Evolutionary conservation across 192 early-diverging fungal genomes (phyloP).

Genomic region (Thamnidium elegans): DNA sequence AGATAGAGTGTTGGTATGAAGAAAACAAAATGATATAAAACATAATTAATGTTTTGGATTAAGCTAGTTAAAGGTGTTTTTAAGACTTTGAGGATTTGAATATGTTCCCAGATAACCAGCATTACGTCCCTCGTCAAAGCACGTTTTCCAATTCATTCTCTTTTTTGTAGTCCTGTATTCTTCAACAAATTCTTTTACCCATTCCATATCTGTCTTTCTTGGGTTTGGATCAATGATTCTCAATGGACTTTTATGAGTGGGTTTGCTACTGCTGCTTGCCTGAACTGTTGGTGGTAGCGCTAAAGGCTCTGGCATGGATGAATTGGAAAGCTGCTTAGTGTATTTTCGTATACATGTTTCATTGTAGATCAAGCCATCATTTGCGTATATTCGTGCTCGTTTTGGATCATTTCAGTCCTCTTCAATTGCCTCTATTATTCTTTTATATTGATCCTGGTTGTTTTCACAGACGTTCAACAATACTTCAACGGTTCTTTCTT

Average conservation of each 20-base stretch:
- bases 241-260: conserved; percentile 4
- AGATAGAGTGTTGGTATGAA: neutral
- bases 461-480: no score
- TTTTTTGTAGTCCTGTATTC: conserved; percentile 11
- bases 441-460: no score
- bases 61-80: conserved; percentile 14
- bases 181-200: conserved; percentile 13
- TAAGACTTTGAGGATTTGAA: conserved; percentile 18
- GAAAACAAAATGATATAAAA: no score
- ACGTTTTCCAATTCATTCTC: conserved; percentile 17
- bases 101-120: conserved; percentile 11
- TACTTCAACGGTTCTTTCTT: no score
- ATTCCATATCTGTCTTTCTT: conserved; percentile 15
- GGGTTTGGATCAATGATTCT: conserved; percentile 1
- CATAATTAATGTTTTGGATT: conserved; percentile 4
- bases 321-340: no score
- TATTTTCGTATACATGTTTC: no score
- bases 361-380: no score
- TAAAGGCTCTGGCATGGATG: no score
- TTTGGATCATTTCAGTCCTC: no score
- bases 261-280: neutral
- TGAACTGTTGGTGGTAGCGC: conserved; percentile 5
- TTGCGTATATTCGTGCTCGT: no score
- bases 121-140: conserved; percentile 1
- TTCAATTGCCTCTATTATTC: no score